phyloP scores from a whole-genome alignment of 148 eudicot species.

The Rhododendron williamsianum region DNA sequence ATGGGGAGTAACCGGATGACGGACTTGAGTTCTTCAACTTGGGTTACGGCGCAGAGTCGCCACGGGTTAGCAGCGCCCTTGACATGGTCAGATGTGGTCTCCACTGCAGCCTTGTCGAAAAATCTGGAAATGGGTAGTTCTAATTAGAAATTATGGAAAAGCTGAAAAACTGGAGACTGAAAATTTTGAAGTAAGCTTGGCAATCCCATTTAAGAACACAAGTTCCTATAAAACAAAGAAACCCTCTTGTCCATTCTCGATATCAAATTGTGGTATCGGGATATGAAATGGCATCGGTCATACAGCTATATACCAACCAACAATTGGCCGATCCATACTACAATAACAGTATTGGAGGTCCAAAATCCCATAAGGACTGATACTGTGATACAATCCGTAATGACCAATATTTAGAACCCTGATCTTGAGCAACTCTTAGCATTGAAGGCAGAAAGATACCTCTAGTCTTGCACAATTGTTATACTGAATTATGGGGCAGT shows the following conservation, averaged over 20 bases:
- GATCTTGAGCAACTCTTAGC: too few species aligned
- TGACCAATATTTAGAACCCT: neutral
- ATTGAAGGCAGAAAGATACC: neutral
- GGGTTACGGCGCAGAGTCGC: constrained; percentile 54
- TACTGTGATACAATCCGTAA: neutral
- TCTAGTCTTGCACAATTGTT: neutral
- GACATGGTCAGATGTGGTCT: constrained; percentile 21
- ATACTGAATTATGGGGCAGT: neutral
- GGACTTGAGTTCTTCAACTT: constrained; percentile 61
- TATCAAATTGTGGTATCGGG: neutral
- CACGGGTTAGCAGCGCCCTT: constrained; percentile 27
- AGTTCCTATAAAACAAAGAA: neutral
- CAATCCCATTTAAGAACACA: neutral
- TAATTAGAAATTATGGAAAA: neutral
- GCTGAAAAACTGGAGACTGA: neutral
- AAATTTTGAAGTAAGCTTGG: neutral
- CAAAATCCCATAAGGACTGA: neutral
- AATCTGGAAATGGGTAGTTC: constrained; percentile 26
- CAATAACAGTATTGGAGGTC: too few species aligned
- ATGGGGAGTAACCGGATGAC: constrained; percentile 47
- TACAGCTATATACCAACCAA: neutral
- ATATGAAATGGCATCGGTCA: neutral
- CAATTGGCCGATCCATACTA: neutral
- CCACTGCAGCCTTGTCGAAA: constrained; percentile 55
- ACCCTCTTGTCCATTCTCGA: neutral